These are phyloP conservation scores for Pyrenopolyporus hunteri DNA, from an alignment of 495 filamentous ascomycete genomes.

Conservation along the genomic window DNA sequence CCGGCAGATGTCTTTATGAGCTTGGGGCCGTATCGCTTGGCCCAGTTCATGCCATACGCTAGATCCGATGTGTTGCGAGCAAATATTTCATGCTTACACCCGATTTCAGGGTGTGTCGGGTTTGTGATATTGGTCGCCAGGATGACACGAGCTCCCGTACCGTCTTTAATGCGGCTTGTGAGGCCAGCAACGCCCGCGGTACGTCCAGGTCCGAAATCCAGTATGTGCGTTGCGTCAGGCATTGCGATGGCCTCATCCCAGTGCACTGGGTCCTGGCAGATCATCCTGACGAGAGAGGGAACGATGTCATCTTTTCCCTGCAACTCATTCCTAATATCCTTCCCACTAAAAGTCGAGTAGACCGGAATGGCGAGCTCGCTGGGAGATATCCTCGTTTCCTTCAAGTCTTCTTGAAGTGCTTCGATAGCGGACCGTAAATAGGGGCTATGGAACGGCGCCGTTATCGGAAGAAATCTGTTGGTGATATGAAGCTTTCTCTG, in stretches of 20 bases:
- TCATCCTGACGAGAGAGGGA: conserved; percentile 76
- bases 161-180: conserved; percentile 90
- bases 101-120: conserved; percentile 78
- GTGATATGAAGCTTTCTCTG: conserved; percentile 85
- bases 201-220: conserved; percentile 86
- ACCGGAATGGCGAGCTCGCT: conserved; percentile 72
- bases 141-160: conserved; percentile 83
- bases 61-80: conserved; percentile 78
- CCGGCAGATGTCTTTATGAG: conserved; percentile 76
- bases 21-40: conserved; percentile 79
- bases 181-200: conserved; percentile 85
- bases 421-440: conserved; percentile 69
- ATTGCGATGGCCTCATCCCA: conserved; percentile 86
- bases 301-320: conserved; percentile 61
- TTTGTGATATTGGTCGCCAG: conserved; percentile 76
- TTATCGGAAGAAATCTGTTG: conserved; percentile 87
- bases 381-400: conserved; percentile 68
- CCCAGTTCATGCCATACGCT: conserved; percentile 84
- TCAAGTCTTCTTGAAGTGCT: conserved; percentile 66
- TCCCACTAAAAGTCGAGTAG: conserved; percentile 75
- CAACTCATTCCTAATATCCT: conserved; percentile 63
- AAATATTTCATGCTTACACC: conserved; percentile 86
- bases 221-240: conserved; percentile 76
- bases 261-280: conserved; percentile 78
- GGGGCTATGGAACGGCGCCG: conserved; percentile 85